These are phyloP conservation scores for Ophiostoma sp. DNA, from an alignment of 2,329 filamentous ascomycete species.

Conservation along the genomic window DNA sequence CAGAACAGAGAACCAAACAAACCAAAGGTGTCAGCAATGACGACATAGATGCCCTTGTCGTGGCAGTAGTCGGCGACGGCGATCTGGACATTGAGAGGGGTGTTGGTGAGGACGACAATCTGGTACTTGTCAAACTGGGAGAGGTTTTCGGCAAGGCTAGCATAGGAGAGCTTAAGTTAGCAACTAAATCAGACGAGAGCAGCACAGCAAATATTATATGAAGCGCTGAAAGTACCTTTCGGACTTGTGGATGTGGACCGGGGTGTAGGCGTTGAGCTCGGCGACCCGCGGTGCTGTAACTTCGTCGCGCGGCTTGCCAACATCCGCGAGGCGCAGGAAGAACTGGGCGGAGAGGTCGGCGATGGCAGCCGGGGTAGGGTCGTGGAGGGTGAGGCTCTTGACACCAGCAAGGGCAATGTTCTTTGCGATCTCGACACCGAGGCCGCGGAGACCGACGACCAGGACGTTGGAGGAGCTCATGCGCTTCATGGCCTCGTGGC, in stretches of 20 bases:
- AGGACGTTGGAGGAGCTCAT: constrained; percentile 96
- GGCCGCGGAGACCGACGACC: constrained; percentile 82
- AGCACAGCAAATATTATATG: too few relatives aligned
- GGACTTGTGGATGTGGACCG: constrained; percentile 67
- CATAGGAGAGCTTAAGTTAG: too few relatives aligned
- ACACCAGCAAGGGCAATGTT: constrained; percentile 97
- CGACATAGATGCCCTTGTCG: constrained; percentile 83
- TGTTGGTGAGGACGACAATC: constrained; percentile 83
- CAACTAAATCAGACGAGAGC: too few relatives aligned
- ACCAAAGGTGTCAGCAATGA: constrained; percentile 83
- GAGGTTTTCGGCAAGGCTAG: constrained; percentile 67
- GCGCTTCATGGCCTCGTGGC: constrained; percentile 90
- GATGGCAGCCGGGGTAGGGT: constrained; percentile 76
- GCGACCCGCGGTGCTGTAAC: constrained; percentile 84
- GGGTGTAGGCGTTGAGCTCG: constrained; percentile 94
- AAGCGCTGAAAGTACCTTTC: constrained; percentile 25
- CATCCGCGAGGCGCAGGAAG: constrained; percentile 82
- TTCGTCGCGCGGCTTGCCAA: constrained; percentile 84
- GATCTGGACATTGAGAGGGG: constrained; percentile 72
- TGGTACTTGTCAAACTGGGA: constrained; percentile 85
- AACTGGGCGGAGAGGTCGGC: constrained; percentile 95
- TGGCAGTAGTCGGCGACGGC: constrained; percentile 90
- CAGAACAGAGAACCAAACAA: constrained; percentile 95
- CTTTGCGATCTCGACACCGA: constrained; percentile 97
- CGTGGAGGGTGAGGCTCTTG: constrained; percentile 91